Evolutionary conservation across 2,329 filamentous ascomycete species (phyloP).

Genomic region (Raffaelea arxii): DNA sequence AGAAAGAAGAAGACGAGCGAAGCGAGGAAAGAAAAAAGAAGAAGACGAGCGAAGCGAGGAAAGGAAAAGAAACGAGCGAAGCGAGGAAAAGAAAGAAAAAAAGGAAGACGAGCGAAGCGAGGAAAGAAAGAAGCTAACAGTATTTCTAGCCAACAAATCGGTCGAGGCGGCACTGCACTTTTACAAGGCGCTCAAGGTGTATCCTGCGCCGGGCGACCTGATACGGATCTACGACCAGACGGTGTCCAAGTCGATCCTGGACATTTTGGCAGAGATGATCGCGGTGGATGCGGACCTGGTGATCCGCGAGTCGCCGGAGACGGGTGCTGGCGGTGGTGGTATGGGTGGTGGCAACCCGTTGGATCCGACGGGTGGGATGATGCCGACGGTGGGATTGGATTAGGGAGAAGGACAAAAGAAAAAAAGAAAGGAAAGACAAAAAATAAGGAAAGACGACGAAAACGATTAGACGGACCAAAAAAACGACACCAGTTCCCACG

Average conservation of each 20-base stretch:
- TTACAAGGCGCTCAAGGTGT: conserved; percentile 98
- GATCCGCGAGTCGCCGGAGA: conserved; percentile 25
- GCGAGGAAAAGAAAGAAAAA: too few relatives aligned
- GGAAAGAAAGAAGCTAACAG: background rate
- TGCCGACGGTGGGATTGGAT: conserved; percentile 43
- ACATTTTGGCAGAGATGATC: conserved; percentile 97
- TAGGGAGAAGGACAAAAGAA: conserved; percentile 20
- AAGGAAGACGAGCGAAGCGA: too few relatives aligned
- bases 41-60: too few relatives aligned
- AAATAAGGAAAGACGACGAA: background rate
- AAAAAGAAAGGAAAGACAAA: background rate
- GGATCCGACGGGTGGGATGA: conserved; percentile 24
- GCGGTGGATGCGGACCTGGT: conserved; percentile 72
- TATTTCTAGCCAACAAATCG: conserved; percentile 58
- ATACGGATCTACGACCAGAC: conserved; percentile 99
- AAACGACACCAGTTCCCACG: too few relatives aligned
- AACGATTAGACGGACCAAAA: too few relatives aligned
- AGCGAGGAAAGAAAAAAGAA: too few relatives aligned
- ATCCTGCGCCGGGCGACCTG: conserved; percentile 84
- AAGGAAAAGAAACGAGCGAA: too few relatives aligned
- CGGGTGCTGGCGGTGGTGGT: too few relatives aligned
- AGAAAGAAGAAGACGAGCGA: too few relatives aligned
- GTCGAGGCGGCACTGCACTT: conserved; percentile 88
- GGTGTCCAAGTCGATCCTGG: conserved; percentile 89
- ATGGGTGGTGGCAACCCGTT: conserved; percentile 20